Evolutionary conservation across 257 asterid species (phyloP).

Genomic region (Plantago elongata): DNA sequence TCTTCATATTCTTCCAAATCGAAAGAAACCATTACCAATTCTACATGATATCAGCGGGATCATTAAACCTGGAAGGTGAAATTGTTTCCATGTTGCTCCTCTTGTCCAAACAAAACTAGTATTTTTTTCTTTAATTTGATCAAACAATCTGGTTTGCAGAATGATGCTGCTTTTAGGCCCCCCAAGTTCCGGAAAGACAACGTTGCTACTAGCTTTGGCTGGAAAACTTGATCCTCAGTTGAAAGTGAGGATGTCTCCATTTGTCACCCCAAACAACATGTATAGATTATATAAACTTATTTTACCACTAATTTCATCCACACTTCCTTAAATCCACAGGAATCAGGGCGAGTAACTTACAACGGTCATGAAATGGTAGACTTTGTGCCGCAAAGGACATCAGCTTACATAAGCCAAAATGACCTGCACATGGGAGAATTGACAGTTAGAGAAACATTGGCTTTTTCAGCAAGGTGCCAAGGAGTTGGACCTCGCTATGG

Average conservation of each 20-base stretch:
- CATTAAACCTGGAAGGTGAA: conserved; percentile 83
- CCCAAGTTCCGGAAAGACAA: conserved; percentile 88
- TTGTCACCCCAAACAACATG: not conserved
- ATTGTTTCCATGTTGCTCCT: not conserved
- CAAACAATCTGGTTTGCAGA: conserved; percentile 32
- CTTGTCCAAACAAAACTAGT: not conserved
- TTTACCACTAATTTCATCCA: not conserved
- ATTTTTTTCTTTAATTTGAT: not conserved
- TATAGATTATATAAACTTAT: not conserved
- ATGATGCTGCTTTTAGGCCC: conserved; percentile 85
- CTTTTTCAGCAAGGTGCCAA: conserved; percentile 93
- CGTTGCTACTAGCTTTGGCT: conserved; percentile 78
- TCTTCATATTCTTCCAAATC: conserved; percentile 54
- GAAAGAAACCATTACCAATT: conserved; percentile 67
- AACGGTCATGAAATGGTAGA: conserved; percentile 69
- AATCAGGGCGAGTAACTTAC: conserved; percentile 69
- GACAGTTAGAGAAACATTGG: conserved; percentile 88
- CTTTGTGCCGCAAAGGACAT: conserved; percentile 81
- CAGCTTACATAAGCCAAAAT: conserved; percentile 84
- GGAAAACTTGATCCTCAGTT: conserved; percentile 71
- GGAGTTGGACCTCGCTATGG: conserved; percentile 87
- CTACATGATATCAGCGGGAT: conserved; percentile 73
- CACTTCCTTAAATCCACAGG: conserved; percentile 27
- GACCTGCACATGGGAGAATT: conserved; percentile 84
- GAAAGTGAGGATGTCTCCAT: conserved; percentile 38